A percentile compares a stretch with the other conserved stretches of the same genome.
These are phyloP conservation scores for Aleurites moluccanus DNA, from an alignment of 441 rosid species.

Conservation along the genomic window DNA sequence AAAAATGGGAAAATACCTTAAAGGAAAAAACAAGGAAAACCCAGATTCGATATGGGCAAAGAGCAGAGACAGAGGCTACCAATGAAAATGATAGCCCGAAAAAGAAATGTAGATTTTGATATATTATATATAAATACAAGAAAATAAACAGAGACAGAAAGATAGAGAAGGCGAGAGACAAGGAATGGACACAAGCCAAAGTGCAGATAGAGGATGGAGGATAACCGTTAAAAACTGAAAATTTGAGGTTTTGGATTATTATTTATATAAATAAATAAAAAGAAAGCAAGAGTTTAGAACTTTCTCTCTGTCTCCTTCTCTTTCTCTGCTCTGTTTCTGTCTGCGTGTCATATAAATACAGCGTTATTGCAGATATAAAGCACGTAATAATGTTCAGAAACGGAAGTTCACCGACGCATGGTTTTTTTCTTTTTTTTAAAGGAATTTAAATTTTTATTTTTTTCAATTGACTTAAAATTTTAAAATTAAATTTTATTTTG, in stretches of 20 bases:
- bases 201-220: neutral
- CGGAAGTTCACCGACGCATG: conserved; percentile 20
- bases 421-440: neutral
- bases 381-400: conserved; percentile 19
- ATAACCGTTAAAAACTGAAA: neutral
- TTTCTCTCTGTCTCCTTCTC: neutral
- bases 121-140: neutral
- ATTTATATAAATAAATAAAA: neutral
- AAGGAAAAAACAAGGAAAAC: conserved; percentile 13
- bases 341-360: conserved; percentile 5
- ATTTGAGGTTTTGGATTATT: neutral
- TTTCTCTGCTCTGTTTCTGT: too few species aligned
- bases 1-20: conserved; percentile 14
- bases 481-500: neutral
- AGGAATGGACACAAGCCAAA: conserved; percentile 16
- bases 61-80: neutral
- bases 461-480: neutral
- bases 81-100: conserved; percentile 4
- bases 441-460: neutral
- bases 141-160: neutral
- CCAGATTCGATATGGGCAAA: conserved; percentile 24
- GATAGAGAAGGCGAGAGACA: conserved; percentile 20
- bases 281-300: neutral
- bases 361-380: neutral
- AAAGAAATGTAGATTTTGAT: neutral